phyloP scores from a whole-genome alignment of 148 eudicot species.

The Rhododendron simsii region DNA sequence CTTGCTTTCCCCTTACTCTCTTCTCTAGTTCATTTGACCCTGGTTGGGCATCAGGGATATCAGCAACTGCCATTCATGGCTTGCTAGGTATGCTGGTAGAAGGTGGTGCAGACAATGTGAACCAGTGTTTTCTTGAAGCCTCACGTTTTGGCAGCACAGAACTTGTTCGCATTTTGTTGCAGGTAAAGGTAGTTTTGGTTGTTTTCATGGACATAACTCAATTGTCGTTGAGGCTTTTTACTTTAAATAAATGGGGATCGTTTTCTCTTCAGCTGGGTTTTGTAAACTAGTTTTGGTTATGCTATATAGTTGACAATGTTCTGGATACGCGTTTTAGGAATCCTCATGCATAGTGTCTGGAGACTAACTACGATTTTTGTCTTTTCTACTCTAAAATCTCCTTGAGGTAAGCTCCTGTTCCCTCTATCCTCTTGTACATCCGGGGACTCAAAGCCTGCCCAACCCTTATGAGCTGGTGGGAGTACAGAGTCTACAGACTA shows the following conservation, averaged over 20 bases:
- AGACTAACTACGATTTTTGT: background rate
- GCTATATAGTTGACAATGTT: background rate
- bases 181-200: slow-evolving; percentile 46
- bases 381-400: background rate
- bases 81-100: slow-evolving; percentile 85
- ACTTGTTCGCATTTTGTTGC: slow-evolving; percentile 86
- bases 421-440: background rate
- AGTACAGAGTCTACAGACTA: background rate
- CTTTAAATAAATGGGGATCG: background rate
- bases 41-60: slow-evolving; percentile 93
- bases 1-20: slow-evolving; percentile 98
- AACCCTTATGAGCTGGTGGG: background rate
- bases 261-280: background rate
- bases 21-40: slow-evolving; percentile 97
- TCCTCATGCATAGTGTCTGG: background rate
- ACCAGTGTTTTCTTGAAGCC: slow-evolving; percentile 98
- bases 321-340: background rate
- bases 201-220: background rate
- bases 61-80: slow-evolving; percentile 90
- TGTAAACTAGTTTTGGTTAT: background rate
- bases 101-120: slow-evolving; percentile 98
- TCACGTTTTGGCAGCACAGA: slow-evolving; percentile 99
- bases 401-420: background rate
- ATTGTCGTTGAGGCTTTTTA: background rate
- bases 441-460: background rate